Base-by-base conservation (phyloP, 2,329 filamentous ascomycete genomes). In the Cordyceps fumosorosea region DNA sequence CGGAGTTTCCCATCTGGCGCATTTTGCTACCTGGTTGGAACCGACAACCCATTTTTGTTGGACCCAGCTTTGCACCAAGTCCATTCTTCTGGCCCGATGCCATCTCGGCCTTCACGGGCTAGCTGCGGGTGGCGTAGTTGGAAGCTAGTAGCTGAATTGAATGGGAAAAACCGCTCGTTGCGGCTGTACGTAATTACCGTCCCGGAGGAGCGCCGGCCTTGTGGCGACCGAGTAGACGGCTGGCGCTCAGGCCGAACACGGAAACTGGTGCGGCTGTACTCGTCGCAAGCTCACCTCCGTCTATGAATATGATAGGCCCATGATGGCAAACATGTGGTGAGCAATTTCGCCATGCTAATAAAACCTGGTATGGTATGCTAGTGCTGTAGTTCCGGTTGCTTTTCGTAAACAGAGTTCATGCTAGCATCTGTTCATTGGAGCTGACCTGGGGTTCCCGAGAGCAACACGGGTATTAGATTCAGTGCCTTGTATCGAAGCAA, bases 371-470 rank as follows among this genome's bases (percentile, higher is more conserved):
- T 8, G 32, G n/a, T 8, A 42, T 59, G 34, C 34, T 34, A 52
- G 22, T 32, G 24, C 24, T 47, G 40, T 18, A 5, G 26, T 37
- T 54, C 57, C 57, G 57, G 50, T 34, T 54, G 50, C 48, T 60
- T 60, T 47, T 60, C 57, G 57, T 54, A 32, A 37, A 59, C 29
- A 53, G 57, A 60, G 48, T 60, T 60, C 45, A n/a, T 18, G n/a
- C 57, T 54, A 53, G 37, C n/a, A 60, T 29, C 34, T 34, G 22
- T 5, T 42, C 18, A 24, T 12, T 60, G 32, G 18, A 32, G 57
- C 24, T 22, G 32, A 45, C 47, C 18, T 40, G 34, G 16, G 50
- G n/a, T 14, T 32, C n/a, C 40, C 22, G 12, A 32, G 7, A 44
- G 50, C 8, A 42, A 22, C 26, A 45, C 40, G 40, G 47, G 50